These are phyloP conservation scores for Carex pumila DNA, from an alignment of 176 grass and related monocot genomes.

Conservation along the genomic window DNA sequence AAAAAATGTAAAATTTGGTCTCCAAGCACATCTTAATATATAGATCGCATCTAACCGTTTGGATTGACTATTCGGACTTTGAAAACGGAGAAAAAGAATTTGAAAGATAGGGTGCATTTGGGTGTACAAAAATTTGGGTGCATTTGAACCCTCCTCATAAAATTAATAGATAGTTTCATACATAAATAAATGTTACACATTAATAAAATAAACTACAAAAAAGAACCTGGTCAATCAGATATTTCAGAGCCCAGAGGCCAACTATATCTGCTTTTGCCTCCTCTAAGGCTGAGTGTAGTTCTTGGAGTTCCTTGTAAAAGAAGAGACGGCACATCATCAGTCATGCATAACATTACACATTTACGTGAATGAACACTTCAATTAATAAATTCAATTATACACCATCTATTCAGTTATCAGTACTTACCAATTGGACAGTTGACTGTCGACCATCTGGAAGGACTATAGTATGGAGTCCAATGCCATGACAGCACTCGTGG, in stretches of 20 bases:
- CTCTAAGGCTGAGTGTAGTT: constrained; percentile 77
- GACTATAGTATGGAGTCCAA: constrained; percentile 88
- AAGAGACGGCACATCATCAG: background rate
- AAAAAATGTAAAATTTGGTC: too few relatives aligned
- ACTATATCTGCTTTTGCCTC: constrained; percentile 99
- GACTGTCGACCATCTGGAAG: constrained; percentile 81
- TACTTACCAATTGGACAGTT: constrained; percentile 74
- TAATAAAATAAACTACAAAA: background rate
- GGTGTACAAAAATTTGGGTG: too few relatives aligned
- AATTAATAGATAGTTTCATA: constrained; percentile 8
- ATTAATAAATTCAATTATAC: background rate
- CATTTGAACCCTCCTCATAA: too few relatives aligned
- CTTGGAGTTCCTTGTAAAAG: constrained; percentile 77
- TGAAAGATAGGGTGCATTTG: too few relatives aligned
- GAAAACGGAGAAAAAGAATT: too few relatives aligned
- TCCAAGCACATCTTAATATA: too few relatives aligned
- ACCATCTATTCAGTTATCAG: background rate
- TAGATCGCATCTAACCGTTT: too few relatives aligned
- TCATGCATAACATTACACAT: background rate
- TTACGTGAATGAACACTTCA: background rate
- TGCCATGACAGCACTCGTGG: constrained; percentile 97
- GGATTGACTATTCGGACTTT: too few relatives aligned
- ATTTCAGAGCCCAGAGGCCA: constrained; percentile 93
- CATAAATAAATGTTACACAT: background rate
- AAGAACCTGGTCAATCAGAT: constrained; percentile 77